Conservation (phyloP, 1,284 basidiomycete species). For the Trichosporon ovoides region DNA sequence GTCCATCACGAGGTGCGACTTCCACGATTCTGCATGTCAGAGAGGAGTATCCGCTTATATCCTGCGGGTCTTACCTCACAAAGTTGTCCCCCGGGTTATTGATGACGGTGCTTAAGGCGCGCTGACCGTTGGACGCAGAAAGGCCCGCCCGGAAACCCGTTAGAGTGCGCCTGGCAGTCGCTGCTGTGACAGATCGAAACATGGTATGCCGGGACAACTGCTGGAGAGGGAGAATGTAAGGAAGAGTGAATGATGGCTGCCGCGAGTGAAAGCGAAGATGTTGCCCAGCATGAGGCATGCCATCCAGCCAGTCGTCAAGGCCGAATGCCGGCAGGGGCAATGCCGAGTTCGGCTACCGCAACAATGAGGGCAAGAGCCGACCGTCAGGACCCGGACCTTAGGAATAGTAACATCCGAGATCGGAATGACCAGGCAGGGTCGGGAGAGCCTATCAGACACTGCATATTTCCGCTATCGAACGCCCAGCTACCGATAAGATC, state of each 20-base stretch:
- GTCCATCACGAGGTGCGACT: slow-evolving; percentile 84
- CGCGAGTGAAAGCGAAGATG: too few relatives aligned
- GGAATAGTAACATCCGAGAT: background rate
- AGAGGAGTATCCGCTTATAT: background rate
- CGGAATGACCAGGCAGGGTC: background rate
- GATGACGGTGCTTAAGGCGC: background rate
- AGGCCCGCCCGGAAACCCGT: background rate
- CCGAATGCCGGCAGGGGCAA: too few relatives aligned
- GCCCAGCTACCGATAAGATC: slow-evolving; percentile 19
- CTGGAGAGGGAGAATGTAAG: background rate
- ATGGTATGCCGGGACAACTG: background rate
- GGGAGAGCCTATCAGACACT: background rate
- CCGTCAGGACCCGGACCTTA: too few relatives aligned
- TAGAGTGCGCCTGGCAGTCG: background rate
- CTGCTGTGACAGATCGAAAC: background rate
- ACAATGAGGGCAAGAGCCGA: too few relatives aligned
- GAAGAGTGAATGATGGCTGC: background rate
- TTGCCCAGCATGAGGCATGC: too few relatives aligned
- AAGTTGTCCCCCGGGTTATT: slow-evolving; percentile 4
- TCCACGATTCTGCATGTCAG: slow-evolving; percentile 63
- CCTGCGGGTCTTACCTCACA: slow-evolving; percentile 5
- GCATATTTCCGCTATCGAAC: slow-evolving; percentile 18
- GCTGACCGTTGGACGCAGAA: background rate
- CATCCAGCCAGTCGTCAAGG: too few relatives aligned
- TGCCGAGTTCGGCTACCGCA: too few relatives aligned